Base-by-base conservation (phyloP, 2,329 filamentous ascomycete genomes). In the Fusarium torreyae region DNA sequence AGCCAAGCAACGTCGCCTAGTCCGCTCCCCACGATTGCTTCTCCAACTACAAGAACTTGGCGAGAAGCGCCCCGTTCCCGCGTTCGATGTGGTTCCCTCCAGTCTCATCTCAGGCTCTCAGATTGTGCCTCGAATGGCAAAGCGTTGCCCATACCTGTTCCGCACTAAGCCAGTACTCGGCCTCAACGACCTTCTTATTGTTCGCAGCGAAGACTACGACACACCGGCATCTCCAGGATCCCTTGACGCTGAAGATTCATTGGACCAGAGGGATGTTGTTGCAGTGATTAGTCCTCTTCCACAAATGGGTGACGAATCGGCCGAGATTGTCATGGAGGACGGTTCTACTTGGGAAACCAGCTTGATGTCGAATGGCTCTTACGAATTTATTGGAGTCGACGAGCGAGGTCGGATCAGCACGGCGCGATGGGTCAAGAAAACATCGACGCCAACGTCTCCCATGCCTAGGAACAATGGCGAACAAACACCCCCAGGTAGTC, bases 21-120 rank as follows among this genome's bases (percentile, higher is more conserved):
- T 91, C 15, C 88, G 71, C 83, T 92, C 31, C 17, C 91, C 92
- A 13, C 88, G 88, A 53, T 81, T 94, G 18, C 81, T 94, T 7
- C 84, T 94, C 7, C 92, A 95, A 77, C 81, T 94, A 17, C 92
- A 94, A 74, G 85, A 88, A 59, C 77, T 93, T n/a, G 79, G 84
- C 40, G 85, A 88, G 64, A 83, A 83, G 17, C 87, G 92, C 24
- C 90, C 91, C 0, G 84, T 85, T 52, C 92, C 92, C 1, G 86
- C 88, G 6, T 89, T 93, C 68, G 92, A 95, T 71, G 87, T 93
- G n/a, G 86, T 94, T 42, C 91, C 92, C 1, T 88, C 90, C 3
- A 87, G 87, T n/a, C 82, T 87, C 15, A 81, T 91, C 40, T 81
- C 85, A 45, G 80, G 86, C 63, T 81, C 85, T 53, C 83, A 85